Evolutionary conservation across 805 yeast species (phyloP), one percentile per base, ranked within the genome.

Genomic region (Candida yuanshanica): DNA sequence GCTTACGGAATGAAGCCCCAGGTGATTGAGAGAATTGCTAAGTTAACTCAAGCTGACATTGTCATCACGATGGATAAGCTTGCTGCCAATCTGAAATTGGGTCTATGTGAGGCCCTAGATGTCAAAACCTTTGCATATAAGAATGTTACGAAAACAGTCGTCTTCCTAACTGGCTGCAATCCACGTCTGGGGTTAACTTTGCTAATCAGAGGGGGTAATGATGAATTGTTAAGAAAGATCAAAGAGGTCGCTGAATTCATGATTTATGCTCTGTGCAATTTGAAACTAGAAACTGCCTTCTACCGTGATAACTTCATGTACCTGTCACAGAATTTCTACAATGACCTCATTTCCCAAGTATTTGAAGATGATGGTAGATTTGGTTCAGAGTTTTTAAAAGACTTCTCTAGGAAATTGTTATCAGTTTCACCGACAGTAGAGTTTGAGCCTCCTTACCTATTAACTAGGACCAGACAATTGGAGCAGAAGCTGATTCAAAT

Each of bases 371-470:
- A 45, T 23, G 39, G 37, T 6, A 65, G 64, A 0, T 66, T 60
- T 46, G 70, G 65, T 34, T 48, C 59, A 23, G 67, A 64, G 4
- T 70, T 70, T 46, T 47, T 69, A 6, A 56, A 60, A 13, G 51
- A 60, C 24, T 64, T 80, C 38, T 58, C 68, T 14, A 65, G 65
- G n/a, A 65, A 87, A 45, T 64, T 79, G 4, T 63, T 91, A 21
- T 86, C 95, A 4, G 74, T 87, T 1, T 90, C 98, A 2, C 97
- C 99, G 0, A 77, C 89, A 39, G 90, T 90, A 0, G 68, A 73
- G 16, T 84, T 85, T 53, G 77, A 81, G 0, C 63, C 77, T 4
- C 99, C 99, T 0, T 69, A 72, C 39, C 67, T 83, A 10, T 63
- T 85, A 34, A 57, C 62, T 25, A 72, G 71, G 46, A 79, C 82